These are phyloP conservation scores for Dictyostelium firmibasis DNA, from an alignment of 78 protist genomes.

Conservation along the genomic window DNA sequence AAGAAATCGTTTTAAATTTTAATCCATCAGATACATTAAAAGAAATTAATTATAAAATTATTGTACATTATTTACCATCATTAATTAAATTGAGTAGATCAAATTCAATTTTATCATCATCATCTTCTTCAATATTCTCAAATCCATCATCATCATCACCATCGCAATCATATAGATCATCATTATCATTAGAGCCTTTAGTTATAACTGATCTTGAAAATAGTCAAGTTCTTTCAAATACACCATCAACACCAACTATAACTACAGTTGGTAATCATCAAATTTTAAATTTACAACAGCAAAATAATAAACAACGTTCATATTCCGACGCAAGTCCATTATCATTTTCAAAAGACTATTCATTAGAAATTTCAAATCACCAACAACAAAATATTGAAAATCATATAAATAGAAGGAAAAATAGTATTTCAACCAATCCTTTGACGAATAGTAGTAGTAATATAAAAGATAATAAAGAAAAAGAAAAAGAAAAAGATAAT, in stretches of 20 bases:
- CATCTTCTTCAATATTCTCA: neutral
- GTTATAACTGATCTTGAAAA: neutral
- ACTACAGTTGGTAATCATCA: neutral
- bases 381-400: constrained; percentile 39
- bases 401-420: neutral
- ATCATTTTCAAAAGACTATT: constrained; percentile 18
- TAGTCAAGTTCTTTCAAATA: neutral
- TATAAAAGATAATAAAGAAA: neutral
- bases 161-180: neutral
- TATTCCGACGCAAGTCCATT: constrained; percentile 49
- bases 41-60: constrained; percentile 51
- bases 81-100: constrained; percentile 26
- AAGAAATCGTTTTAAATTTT: constrained; percentile 27
- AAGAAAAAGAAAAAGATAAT: neutral
- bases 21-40: constrained; percentile 45
- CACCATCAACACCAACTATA: neutral
- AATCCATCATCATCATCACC: neutral
- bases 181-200: neutral
- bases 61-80: constrained; percentile 5
- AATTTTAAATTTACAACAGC: neutral
- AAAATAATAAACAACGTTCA: constrained; percentile 18
- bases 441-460: neutral
- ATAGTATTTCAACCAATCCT: neutral
- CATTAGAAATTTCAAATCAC: neutral
- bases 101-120: neutral